Conservation (phyloP, 495 filamentous ascomycete genomes). For the Hypoxylon crocopeplum region DNA sequence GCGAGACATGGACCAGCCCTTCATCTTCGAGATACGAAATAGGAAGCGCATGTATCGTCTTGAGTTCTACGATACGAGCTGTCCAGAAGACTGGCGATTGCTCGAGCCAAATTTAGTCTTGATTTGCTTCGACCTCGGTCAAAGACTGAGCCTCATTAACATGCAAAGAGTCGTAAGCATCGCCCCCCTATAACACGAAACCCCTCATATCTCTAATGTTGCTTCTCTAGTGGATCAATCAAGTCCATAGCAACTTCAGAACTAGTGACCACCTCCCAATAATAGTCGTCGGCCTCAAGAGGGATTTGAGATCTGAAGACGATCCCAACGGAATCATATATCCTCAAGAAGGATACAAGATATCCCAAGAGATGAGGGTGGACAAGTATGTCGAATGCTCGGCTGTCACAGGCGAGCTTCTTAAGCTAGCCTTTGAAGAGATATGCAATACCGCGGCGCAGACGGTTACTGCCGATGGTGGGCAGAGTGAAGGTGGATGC, state of each 20-base stretch:
- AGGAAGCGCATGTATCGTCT: slow-evolving; percentile 67
- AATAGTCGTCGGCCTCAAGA: slow-evolving; percentile 80
- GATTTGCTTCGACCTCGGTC: slow-evolving; percentile 81
- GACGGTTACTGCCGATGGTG: slow-evolving; percentile 57
- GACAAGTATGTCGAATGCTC: slow-evolving; percentile 93
- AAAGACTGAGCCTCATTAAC: slow-evolving; percentile 67
- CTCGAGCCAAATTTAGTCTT: slow-evolving; percentile 75
- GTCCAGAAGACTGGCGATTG: slow-evolving; percentile 75
- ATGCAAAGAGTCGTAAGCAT: slow-evolving; percentile 62
- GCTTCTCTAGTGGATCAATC: slow-evolving; percentile 67
- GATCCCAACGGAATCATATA: slow-evolving; percentile 74
- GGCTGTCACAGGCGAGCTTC: slow-evolving; percentile 81
- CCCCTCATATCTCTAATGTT: slow-evolving; percentile 6
- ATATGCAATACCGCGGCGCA: slow-evolving; percentile 73
- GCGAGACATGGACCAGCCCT: slow-evolving; percentile 82
- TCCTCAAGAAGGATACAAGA: slow-evolving; percentile 73
- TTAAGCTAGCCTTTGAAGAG: slow-evolving; percentile 76
- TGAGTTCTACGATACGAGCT: slow-evolving; percentile 80
- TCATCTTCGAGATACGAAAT: slow-evolving; percentile 76
- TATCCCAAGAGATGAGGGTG: slow-evolving; percentile 81
- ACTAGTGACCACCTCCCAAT: slow-evolving; percentile 67
- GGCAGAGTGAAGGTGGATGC: slow-evolving; percentile 54
- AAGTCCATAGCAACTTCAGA: slow-evolving; percentile 68
- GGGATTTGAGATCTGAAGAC: slow-evolving; percentile 71
- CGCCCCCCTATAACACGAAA: slow-evolving; percentile 3